Evolutionary conservation across 2,329 filamentous ascomycete genomes (phyloP).

Genomic region (Didymella arachidicola): DNA sequence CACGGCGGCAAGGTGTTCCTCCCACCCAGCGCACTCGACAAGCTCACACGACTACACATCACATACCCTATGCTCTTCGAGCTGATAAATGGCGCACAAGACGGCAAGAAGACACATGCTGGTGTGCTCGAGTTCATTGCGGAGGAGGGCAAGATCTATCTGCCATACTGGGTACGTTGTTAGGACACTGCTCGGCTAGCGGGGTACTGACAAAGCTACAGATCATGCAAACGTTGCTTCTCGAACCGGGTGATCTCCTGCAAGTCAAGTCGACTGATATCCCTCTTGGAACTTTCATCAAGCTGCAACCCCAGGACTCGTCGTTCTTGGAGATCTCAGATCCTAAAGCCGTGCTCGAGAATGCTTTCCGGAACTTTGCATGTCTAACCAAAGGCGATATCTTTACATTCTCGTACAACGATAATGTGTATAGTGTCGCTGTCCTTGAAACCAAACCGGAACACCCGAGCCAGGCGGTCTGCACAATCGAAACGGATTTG

Average conservation of each 20-base stretch:
- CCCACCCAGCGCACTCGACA: slow-evolving; percentile 94
- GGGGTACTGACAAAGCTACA: slow-evolving; percentile 50
- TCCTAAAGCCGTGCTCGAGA: slow-evolving; percentile 95
- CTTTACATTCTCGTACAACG: slow-evolving; percentile 97
- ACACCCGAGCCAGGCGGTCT: slow-evolving; percentile 81
- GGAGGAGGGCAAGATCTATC: slow-evolving; percentile 94
- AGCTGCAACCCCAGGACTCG: slow-evolving; percentile 91
- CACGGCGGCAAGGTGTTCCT: slow-evolving; percentile 98
- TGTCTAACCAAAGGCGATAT: slow-evolving; percentile 92
- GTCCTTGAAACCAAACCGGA: slow-evolving; percentile 93
- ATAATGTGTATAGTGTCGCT: slow-evolving; percentile 89
- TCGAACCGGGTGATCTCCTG: slow-evolving; percentile 92
- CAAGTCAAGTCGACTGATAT: slow-evolving; percentile 96
- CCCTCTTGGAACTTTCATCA: slow-evolving; percentile 89
- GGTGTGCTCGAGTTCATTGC: slow-evolving; percentile 98
- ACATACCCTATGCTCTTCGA: slow-evolving; percentile 98
- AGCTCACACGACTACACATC: slow-evolving; percentile 93
- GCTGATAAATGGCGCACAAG: slow-evolving; percentile 90
- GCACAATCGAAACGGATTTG: slow-evolving; percentile 95
- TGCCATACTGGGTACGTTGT: slow-evolving; percentile 83
- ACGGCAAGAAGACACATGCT: slow-evolving; percentile 84
- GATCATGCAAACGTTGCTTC: slow-evolving; percentile 91
- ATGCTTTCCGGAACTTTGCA: slow-evolving; percentile 94
- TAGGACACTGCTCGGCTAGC: not conserved
- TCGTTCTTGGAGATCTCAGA: slow-evolving; percentile 97